Conservation (phyloP, 2,329 filamentous ascomycete species). For the Penicillium olsonii region DNA sequence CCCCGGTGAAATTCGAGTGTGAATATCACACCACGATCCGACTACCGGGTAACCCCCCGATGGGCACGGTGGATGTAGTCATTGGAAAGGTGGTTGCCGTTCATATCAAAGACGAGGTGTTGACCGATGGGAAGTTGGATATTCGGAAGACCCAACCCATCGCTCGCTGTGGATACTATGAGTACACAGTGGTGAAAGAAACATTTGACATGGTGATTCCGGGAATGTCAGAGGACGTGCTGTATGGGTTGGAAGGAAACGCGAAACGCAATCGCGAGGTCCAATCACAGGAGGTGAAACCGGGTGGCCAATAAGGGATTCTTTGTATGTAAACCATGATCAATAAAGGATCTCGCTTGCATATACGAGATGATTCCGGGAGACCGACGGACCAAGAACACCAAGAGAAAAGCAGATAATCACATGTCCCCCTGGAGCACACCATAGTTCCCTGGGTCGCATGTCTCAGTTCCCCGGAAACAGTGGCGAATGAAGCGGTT, state of each 20-base stretch:
- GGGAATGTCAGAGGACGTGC: constrained; percentile 33
- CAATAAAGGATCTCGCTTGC: too few relatives aligned
- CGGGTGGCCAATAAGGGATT: neutral
- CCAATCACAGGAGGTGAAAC: constrained; percentile 3
- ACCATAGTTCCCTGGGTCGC: neutral
- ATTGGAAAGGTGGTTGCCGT: constrained; percentile 60
- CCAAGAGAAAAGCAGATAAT: neutral
- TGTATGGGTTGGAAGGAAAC: constrained; percentile 44
- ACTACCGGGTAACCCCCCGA: constrained; percentile 58
- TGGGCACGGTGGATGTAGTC: constrained; percentile 60
- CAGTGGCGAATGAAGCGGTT: constrained; percentile 2
- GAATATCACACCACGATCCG: constrained; percentile 57
- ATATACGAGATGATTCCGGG: constrained; percentile 1
- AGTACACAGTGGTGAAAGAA: constrained; percentile 58
- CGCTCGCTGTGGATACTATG: constrained; percentile 61
- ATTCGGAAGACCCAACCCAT: constrained; percentile 60
- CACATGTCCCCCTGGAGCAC: neutral
- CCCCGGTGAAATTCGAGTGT: constrained; percentile 63
- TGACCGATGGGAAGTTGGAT: constrained; percentile 59
- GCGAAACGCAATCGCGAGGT: constrained; percentile 24
- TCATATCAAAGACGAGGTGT: constrained; percentile 57
- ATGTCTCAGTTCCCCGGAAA: constrained; percentile 2
- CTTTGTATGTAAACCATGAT: neutral
- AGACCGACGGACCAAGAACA: constrained; percentile 9
- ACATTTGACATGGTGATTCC: constrained; percentile 62